Percentiles rank a stretch among this genome's conserved stretches.
phyloP scores from a whole-genome alignment of 495 filamentous ascomycete species.

The Aspergillus wentii region DNA sequence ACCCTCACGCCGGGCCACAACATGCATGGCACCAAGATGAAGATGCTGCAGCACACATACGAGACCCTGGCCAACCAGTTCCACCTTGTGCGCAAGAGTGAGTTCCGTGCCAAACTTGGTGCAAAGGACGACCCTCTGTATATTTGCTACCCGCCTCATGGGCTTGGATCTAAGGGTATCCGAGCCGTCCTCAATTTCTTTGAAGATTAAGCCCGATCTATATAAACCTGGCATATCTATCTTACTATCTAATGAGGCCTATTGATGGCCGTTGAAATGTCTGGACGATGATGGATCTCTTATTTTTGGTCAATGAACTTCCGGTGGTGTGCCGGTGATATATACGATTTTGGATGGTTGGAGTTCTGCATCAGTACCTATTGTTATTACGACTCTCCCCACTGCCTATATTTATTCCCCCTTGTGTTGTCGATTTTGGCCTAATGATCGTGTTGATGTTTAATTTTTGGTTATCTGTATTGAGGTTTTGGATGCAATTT shows the following conservation, averaged over 20 bases:
- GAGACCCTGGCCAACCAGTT: conserved; percentile 71
- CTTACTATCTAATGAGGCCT: too few species aligned
- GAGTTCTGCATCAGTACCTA: too few species aligned
- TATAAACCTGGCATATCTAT: too few species aligned
- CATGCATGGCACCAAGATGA: conserved; percentile 65
- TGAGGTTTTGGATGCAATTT: too few species aligned
- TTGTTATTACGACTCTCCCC: too few species aligned
- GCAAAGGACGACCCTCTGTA: conserved; percentile 71
- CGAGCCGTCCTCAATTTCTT: conserved; percentile 79
- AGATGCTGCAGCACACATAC: conserved; percentile 71
- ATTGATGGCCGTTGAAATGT: too few species aligned
- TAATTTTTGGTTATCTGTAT: neutral
- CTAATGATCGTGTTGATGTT: neutral
- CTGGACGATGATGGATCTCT: too few species aligned
- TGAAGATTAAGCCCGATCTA: conserved; percentile 50
- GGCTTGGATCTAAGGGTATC: conserved; percentile 69
- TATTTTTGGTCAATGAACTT: too few species aligned
- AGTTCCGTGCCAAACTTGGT: conserved; percentile 83
- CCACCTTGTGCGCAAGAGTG: conserved; percentile 73
- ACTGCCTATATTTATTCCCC: too few species aligned
- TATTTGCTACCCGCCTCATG: conserved; percentile 77
- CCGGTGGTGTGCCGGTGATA: too few species aligned
- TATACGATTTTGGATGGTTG: too few species aligned
- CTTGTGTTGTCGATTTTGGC: conserved; percentile 9
- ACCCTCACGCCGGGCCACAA: conserved; percentile 69